A percentile compares a stretch with the other conserved stretches of the same genome.
Evolutionary conservation across 805 yeast genomes (phyloP).

Genomic region (Millerozyma miso): DNA sequence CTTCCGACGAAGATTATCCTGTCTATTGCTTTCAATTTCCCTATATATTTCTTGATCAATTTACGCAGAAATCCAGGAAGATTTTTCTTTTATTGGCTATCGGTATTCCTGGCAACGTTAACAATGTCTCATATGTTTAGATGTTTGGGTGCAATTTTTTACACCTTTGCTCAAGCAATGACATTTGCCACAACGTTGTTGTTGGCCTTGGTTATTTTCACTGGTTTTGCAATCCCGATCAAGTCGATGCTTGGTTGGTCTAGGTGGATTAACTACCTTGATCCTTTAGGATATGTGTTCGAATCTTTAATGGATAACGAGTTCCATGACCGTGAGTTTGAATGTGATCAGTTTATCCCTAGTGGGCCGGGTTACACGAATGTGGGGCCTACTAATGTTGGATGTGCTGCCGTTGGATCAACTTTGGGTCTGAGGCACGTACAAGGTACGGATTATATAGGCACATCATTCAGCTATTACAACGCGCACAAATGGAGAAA

Average conservation of each 20-base stretch:
- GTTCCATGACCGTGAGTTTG: constrained; percentile 26
- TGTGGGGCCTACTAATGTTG: constrained; percentile 12
- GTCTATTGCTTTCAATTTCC: constrained; percentile 18
- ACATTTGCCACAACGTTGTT: constrained; percentile 49
- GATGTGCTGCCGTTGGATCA: constrained; percentile 17
- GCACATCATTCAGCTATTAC: constrained; percentile 27
- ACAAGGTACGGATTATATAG: constrained; percentile 32
- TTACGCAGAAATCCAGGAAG: constrained; percentile 51
- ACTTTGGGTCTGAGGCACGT: constrained; percentile 17
- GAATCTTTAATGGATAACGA: constrained; percentile 27
- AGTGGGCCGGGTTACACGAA: constrained; percentile 21
- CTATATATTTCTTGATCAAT: constrained; percentile 27
- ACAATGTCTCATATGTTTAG: constrained; percentile 53
- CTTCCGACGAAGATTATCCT: constrained; percentile 20
- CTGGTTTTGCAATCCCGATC: constrained; percentile 26
- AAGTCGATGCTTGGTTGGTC: constrained; percentile 34
- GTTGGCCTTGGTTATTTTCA: constrained; percentile 26
- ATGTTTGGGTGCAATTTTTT: constrained; percentile 49
- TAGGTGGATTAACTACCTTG: constrained; percentile 36
- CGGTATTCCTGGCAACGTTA: constrained; percentile 44
- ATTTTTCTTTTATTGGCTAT: constrained; percentile 47
- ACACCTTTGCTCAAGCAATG: constrained; percentile 53
- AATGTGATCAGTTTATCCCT: constrained; percentile 22
- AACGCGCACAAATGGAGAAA: constrained; percentile 45
- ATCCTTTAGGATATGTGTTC: constrained; percentile 26